Percentiles rank a stretch among this genome's conserved stretches.
These are phyloP conservation scores for Dalbergia cultrata DNA, from an alignment of 306 rosid species.

Conservation along the genomic window DNA sequence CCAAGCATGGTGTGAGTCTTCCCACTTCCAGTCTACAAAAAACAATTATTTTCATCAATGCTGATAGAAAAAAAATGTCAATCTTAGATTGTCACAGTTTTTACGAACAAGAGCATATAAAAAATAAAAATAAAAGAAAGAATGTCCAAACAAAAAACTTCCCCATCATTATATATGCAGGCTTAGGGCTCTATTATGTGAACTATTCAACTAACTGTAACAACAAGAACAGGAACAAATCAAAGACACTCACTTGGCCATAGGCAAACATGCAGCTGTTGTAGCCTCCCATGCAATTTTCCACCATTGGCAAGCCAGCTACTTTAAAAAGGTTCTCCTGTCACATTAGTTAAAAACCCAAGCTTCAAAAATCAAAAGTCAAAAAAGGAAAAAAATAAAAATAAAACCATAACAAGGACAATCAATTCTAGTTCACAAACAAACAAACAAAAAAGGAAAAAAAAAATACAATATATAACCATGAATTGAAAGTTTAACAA, in stretches of 20 bases:
- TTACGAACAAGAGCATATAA: conserved; percentile 7
- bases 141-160: conserved; percentile 14
- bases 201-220: conserved; percentile 12
- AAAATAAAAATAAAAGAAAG: conserved; percentile 2
- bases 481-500: conserved; percentile 14
- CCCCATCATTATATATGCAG: conserved; percentile 21
- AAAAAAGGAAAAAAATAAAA: neutral
- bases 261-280: conserved; percentile 99
- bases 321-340: conserved; percentile 95
- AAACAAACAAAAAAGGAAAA: too few species aligned
- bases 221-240: conserved; percentile 29
- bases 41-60: conserved; percentile 30
- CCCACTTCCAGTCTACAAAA: conserved; percentile 93
- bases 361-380: conserved; percentile 7
- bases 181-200: neutral
- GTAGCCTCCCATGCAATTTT: conserved; percentile 95
- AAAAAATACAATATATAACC: neutral
- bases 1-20: conserved; percentile 99
- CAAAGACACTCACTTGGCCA: conserved; percentile 83
- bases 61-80: neutral
- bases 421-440: neutral
- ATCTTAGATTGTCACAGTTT: neutral
- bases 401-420: conserved; percentile 4
- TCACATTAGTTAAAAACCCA: conserved; percentile 41
- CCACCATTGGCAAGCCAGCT: conserved; percentile 97